Evolutionary conservation across 768 basidiomycete species (phyloP).

Genomic region (Tylopilus cervinicoccineus): DNA sequence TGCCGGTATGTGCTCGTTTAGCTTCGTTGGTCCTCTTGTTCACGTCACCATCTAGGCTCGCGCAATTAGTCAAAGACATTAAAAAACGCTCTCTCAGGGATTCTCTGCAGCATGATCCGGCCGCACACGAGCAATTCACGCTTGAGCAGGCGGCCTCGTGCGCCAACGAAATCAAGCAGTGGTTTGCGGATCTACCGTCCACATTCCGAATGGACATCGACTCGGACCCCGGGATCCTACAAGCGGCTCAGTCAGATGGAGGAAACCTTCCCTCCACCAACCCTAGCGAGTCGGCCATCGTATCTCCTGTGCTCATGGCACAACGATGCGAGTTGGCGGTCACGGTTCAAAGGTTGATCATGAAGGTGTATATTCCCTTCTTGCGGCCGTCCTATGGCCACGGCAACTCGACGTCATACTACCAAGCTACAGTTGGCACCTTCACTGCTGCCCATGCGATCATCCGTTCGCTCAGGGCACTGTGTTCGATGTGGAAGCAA

Average conservation of each 20-base stretch:
- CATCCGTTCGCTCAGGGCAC: constrained; percentile 45
- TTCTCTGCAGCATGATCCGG: constrained; percentile 28
- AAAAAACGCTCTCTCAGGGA: constrained; percentile 49
- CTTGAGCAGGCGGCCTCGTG: constrained; percentile 59
- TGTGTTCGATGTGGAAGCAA: constrained; percentile 40
- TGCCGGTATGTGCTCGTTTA: constrained; percentile 45
- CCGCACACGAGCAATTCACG: constrained; percentile 36
- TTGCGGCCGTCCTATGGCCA: constrained; percentile 36
- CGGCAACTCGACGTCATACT: constrained; percentile 32
- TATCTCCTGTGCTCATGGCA: constrained; percentile 38
- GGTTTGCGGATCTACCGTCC: constrained; percentile 49
- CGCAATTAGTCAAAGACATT: constrained; percentile 58
- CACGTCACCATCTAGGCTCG: constrained; percentile 40
- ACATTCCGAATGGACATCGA: constrained; percentile 43
- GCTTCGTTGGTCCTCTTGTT: not conserved
- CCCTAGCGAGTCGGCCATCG: constrained; percentile 12
- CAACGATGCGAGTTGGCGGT: constrained; percentile 61
- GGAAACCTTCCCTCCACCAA: constrained; percentile 3
- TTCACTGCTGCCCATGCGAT: constrained; percentile 66
- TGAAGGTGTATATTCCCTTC: constrained; percentile 69
- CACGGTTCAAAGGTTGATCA: constrained; percentile 54
- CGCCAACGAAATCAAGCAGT: constrained; percentile 54
- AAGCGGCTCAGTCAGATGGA: constrained; percentile 9
- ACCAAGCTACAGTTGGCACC: constrained; percentile 53
- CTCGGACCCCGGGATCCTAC: constrained; percentile 24